Percentiles rank a stretch among this genome's conserved stretches.
These are phyloP conservation scores for Eucalyptus sp. DNA, from an alignment of 345 rosid genomes.

Conservation along the genomic window DNA sequence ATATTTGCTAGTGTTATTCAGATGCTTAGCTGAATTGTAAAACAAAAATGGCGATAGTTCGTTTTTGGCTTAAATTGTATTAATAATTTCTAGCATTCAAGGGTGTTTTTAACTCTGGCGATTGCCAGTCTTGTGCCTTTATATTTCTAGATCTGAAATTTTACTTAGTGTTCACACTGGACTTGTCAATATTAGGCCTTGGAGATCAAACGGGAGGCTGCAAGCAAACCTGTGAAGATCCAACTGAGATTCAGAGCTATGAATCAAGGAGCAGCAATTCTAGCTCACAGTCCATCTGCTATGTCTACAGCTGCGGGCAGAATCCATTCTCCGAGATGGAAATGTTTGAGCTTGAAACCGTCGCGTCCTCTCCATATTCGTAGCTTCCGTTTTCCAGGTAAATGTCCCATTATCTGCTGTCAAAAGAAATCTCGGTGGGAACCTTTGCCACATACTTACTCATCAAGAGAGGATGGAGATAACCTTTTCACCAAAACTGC, in stretches of 20 bases:
- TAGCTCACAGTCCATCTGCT: slow-evolving; percentile 1
- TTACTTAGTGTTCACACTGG: not conserved
- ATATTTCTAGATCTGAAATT: not conserved
- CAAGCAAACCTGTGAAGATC: not conserved
- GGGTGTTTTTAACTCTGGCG: not conserved
- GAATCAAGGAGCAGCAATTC: not conserved
- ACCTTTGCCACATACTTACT: slow-evolving; percentile 33
- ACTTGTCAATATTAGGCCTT: not conserved
- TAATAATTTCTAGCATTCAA: not conserved
- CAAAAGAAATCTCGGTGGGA: slow-evolving; percentile 56
- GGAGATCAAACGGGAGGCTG: not conserved
- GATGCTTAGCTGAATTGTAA: not conserved
- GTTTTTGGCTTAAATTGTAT: not conserved
- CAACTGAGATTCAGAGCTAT: not conserved
- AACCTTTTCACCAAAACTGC: slow-evolving; percentile 30
- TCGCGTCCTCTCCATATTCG: not conserved
- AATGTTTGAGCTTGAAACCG: slow-evolving; percentile 4
- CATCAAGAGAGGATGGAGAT: slow-evolving; percentile 30
- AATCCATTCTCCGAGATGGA: slow-evolving; percentile 13
- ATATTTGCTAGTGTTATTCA: not conserved
- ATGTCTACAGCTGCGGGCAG: not conserved
- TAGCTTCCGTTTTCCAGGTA: not conserved
- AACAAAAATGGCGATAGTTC: not conserved
- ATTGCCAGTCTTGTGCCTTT: not conserved
- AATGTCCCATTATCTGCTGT: slow-evolving; percentile 22